Conservation (phyloP, 352 stramenopile genomes). For the Albugo candida region DNA sequence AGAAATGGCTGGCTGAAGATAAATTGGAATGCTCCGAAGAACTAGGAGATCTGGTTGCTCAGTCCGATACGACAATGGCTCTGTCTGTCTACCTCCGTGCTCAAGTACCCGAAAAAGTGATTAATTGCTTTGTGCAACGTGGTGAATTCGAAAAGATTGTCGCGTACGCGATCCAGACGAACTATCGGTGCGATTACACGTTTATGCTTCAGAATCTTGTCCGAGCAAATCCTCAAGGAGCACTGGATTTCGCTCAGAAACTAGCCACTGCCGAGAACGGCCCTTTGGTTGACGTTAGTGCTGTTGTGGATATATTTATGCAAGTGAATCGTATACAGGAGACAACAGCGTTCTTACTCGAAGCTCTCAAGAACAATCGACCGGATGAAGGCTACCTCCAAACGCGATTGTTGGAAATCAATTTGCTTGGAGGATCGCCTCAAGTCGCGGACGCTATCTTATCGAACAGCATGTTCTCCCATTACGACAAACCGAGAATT, state of each 20-base stretch:
- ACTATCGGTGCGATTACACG: slow-evolving; percentile 98
- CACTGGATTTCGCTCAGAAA: slow-evolving; percentile 96
- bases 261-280: slow-evolving; percentile 89
- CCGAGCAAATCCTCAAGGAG: slow-evolving; percentile 93
- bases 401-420: slow-evolving; percentile 99
- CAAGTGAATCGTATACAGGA: slow-evolving; percentile 97
- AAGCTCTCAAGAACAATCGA: slow-evolving; percentile 98
- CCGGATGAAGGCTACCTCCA: slow-evolving; percentile 98
- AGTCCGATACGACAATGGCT: slow-evolving; percentile 94
- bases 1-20: slow-evolving; percentile 99
- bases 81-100: slow-evolving; percentile 95
- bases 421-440: slow-evolving; percentile 95
- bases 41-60: slow-evolving; percentile 91
- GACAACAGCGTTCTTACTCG: slow-evolving; percentile 98
- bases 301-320: slow-evolving; percentile 99
- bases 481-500: slow-evolving; percentile 97
- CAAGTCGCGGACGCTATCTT: slow-evolving; percentile 99
- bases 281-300: slow-evolving; percentile 95
- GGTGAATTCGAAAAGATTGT: slow-evolving; percentile 99
- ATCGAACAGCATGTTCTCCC: slow-evolving; percentile 97
- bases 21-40: slow-evolving; percentile 97
- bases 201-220: slow-evolving; percentile 99
- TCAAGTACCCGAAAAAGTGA: slow-evolving; percentile 97
- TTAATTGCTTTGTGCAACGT: slow-evolving; percentile 98
- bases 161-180: slow-evolving; percentile 84